Evolutionary conservation across 805 yeast species (phyloP).

Genomic region (Kazachstania africana): DNA sequence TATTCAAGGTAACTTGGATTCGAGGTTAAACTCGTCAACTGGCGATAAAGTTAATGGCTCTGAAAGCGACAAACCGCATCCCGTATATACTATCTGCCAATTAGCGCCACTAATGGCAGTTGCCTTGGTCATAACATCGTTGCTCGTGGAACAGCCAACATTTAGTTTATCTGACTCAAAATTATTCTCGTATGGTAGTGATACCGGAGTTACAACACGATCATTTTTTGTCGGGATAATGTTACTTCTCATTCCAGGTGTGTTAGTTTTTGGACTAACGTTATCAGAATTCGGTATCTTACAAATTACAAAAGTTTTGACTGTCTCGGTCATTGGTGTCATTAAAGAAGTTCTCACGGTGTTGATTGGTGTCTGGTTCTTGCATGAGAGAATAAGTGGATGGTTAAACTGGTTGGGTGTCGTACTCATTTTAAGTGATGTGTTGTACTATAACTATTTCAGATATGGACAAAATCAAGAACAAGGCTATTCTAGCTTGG

Average conservation of each 20-base stretch:
- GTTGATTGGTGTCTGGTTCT: slow-evolving; percentile 48
- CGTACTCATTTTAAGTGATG: slow-evolving; percentile 61
- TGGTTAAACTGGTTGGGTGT: slow-evolving; percentile 64
- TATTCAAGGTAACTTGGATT: not conserved
- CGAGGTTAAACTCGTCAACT: not conserved
- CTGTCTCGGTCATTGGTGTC: slow-evolving; percentile 83
- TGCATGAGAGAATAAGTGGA: slow-evolving; percentile 57
- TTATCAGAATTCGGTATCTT: slow-evolving; percentile 75
- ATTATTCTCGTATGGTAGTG: slow-evolving; percentile 11
- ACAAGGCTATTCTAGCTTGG: slow-evolving; percentile 1
- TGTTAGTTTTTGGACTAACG: slow-evolving; percentile 83
- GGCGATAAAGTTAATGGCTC: not conserved
- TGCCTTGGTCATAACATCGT: slow-evolving; percentile 49
- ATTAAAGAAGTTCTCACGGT: slow-evolving; percentile 87
- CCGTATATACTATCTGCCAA: slow-evolving; percentile 73
- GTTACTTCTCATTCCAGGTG: slow-evolving; percentile 67
- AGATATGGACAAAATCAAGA: slow-evolving; percentile 28
- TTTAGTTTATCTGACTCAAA: slow-evolving; percentile 17
- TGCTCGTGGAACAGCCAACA: slow-evolving; percentile 51
- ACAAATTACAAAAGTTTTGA: slow-evolving; percentile 70
- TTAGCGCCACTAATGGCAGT: slow-evolving; percentile 76
- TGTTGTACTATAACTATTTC: slow-evolving; percentile 70
- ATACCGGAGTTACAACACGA: slow-evolving; percentile 3
- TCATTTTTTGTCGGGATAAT: slow-evolving; percentile 41
- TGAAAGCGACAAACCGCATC: slow-evolving; percentile 35